Evolutionary conservation across 2,329 filamentous ascomycete genomes (phyloP).

Genomic region (Fusarium pininemorale): DNA sequence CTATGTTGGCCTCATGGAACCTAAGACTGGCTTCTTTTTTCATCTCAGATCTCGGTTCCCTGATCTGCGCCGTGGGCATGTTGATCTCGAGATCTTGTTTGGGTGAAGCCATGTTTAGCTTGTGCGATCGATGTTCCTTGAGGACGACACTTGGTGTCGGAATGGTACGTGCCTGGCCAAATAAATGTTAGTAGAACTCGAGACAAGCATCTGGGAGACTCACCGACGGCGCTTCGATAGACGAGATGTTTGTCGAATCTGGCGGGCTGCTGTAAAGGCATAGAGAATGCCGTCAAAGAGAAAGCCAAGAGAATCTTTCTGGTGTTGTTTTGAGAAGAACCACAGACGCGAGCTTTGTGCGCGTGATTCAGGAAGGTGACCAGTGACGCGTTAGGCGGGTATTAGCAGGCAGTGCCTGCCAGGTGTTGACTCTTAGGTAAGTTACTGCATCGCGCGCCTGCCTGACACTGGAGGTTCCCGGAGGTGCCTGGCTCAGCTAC

Average conservation of each 20-base stretch:
- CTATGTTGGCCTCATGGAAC: too few species aligned
- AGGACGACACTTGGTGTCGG: neutral
- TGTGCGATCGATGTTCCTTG: neutral
- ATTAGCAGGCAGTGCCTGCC: neutral
- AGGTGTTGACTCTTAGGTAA: fast-evolving
- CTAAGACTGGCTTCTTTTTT: too few species aligned
- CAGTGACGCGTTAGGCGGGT: fast-evolving
- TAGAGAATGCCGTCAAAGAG: neutral
- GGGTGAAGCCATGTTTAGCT: neutral
- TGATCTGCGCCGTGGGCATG: too few species aligned
- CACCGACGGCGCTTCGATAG: fast-evolving
- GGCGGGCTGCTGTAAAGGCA: too few species aligned
- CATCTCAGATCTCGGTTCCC: too few species aligned
- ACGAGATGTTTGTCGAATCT: fast-evolving
- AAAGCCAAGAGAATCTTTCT: neutral
- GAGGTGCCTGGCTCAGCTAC: neutral
- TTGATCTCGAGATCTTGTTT: too few species aligned
- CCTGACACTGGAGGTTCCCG: neutral
- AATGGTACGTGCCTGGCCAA: neutral
- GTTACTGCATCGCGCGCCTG: neutral
- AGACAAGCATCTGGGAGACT: neutral
- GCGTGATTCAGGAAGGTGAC: too few species aligned
- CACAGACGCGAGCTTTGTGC: too few species aligned
- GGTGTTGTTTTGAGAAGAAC: too few species aligned
- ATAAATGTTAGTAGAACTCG: too few species aligned